Base-by-base conservation (phyloP, 495 filamentous ascomycete species). In the Penicillium nucicola region DNA sequence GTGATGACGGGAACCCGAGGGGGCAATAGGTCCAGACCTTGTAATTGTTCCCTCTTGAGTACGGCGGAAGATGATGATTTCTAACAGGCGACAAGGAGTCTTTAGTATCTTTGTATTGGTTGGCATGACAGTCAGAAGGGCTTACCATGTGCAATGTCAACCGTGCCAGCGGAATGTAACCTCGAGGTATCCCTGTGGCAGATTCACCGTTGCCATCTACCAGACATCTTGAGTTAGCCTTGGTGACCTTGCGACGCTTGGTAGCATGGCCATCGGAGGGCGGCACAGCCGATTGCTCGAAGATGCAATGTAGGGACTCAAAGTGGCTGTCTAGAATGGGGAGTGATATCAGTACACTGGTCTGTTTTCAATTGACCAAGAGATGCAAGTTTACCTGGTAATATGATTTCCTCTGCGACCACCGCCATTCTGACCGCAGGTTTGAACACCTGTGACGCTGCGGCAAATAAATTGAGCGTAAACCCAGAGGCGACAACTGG, bases 121-220 rank as follows among this genome's bases (percentile, higher is more conserved):
- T n/a, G 31, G 10, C n/a, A 34, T 19, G 32, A 14, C 30, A 51
- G 28, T 49, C 14, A 13, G 38, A 8, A 28, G 25, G 42, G 58
- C 64, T 56, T 57, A 75, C 71, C 55, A 75, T 42, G 37, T 52
- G 55, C 40, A 75, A 39, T 42, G 45, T 20, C 42, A 74, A 52
- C 5, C 69, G 64, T 48, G 62, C 64, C 8, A 77, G 45, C 36
- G 71, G 66, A 37, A 77, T 69, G 39, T 74, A 70, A 0, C 68
- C 68, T 36, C 49, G 14, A 37, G 68, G 69, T 3, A 62, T 48
- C 33, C 57, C 45, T 19, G 52, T 51, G 4, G 33, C n/a, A 2
- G 61, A 62, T 12, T 63, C 6, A 2, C 61, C 63, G 41, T 56
- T 43, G 23, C 51, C 14, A 6, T 59, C 18, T 20, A 50, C 38